Conservation (phyloP, 2,329 filamentous ascomycete species). For the Arthroderma sp. region DNA sequence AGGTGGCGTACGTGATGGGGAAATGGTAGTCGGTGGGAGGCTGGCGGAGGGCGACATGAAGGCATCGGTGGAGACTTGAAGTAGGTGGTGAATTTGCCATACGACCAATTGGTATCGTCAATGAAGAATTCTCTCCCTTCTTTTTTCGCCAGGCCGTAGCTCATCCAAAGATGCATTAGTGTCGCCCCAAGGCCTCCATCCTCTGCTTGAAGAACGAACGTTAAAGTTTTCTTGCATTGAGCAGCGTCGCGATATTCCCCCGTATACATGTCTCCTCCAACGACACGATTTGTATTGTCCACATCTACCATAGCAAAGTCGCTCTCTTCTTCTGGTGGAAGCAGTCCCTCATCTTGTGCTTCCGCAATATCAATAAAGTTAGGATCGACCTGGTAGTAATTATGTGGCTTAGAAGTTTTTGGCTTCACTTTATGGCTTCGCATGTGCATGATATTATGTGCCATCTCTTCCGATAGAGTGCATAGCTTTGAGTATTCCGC, state of each 20-base stretch:
- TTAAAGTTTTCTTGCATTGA: slow-evolving; percentile 55
- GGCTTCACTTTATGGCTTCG: slow-evolving; percentile 32
- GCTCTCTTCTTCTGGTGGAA: slow-evolving; percentile 31
- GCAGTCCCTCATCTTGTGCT: slow-evolving; percentile 51
- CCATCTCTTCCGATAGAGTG: slow-evolving; percentile 51
- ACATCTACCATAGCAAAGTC: no score
- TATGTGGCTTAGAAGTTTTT: slow-evolving; percentile 20
- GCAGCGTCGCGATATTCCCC: slow-evolving; percentile 27
- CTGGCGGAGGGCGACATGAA: slow-evolving; percentile 56
- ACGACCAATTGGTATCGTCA: slow-evolving; percentile 72
- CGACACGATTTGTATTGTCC: slow-evolving; percentile 1
- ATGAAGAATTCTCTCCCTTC: slow-evolving; percentile 70
- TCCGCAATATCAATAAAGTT: slow-evolving; percentile 64
- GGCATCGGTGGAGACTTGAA: slow-evolving; percentile 55
- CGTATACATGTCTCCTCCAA: slow-evolving; percentile 25
- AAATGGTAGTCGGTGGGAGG: slow-evolving; percentile 64
- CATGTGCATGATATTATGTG: slow-evolving; percentile 35
- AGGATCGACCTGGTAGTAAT: slow-evolving; percentile 50
- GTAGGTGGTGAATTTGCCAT: slow-evolving; percentile 60
- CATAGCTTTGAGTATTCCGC: slow-evolving; percentile 59
- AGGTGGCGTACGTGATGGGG: slow-evolving; percentile 64
- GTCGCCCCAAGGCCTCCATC: slow-evolving; percentile 67
- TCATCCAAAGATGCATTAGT: slow-evolving; percentile 68
- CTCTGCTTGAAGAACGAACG: slow-evolving; percentile 59
- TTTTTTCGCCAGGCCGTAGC: slow-evolving; percentile 63